Evolutionary conservation across 2,329 filamentous ascomycete species (phyloP), one percentile per base, ranked within the genome.

Genomic region (Fusarium beomiforme): DNA sequence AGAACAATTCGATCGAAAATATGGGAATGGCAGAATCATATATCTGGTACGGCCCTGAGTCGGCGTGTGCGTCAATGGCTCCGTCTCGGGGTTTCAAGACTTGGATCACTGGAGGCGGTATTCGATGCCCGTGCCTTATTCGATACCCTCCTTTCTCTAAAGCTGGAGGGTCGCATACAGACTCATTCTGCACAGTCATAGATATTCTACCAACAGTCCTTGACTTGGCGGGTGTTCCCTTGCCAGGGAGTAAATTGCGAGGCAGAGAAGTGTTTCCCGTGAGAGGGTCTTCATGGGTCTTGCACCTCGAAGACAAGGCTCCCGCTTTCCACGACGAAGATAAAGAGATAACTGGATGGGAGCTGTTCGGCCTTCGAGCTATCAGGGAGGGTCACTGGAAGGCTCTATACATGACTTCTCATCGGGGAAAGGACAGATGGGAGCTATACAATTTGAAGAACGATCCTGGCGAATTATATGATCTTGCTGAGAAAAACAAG

Each of bases 1-100:
- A 88, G 11, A 84, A 87, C 55, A 85, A 51, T 53, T 70, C 65
- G n/a, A 37, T 88, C 6, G 87, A 88, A 10, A 89, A 89, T 63
- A 80, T 89, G 19, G 87, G 87, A 4, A 88, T 74, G 83, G 85
- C 19, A 79, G 81, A 89, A 74, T 86, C 84, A 2, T 90, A 88
- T 72, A 85, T 89, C 66, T 90, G 88, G 88, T 90, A 90, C 68
- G 88, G 88, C 1, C 86, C 85, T 7, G 83, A 84, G 21, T 89
- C 87, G 86, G 87, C 86, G 3, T 78, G 79, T 26, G 80, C 81
- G 0, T 78, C 79, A 7, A 83, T 79, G 13, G 80, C 80, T 1
- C 81, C 81, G 3, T 78, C 75, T 12, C 65, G 79, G 26, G 81
- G 85, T 53, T 84, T 85, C 50, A 72, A 77, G 10, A 61, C 61